Percentiles rank a stretch among this genome's conserved stretches.
phyloP scores from a whole-genome alignment of 371 early-diverging fungal species.

The Batkoa obscura region DNA sequence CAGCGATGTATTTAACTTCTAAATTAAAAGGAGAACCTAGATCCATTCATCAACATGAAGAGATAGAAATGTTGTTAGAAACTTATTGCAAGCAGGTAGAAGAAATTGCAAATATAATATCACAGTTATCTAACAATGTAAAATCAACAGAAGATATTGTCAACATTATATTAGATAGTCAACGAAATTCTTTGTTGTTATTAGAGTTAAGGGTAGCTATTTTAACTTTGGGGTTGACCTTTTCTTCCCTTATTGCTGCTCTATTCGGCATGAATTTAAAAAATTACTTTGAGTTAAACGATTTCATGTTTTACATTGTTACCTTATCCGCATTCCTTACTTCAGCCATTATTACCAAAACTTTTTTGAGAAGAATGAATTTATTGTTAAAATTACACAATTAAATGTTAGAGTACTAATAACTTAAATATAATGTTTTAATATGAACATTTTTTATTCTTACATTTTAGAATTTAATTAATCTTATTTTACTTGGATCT shows the following conservation, averaged over 20 bases:
- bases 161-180: conserved; percentile 61
- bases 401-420: too few relatives aligned
- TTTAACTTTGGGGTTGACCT: conserved; percentile 49
- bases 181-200: conserved; percentile 65
- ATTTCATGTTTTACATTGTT: conserved; percentile 45
- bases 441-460: too few relatives aligned
- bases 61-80: conserved; percentile 71
- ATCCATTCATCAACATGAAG: conserved; percentile 47
- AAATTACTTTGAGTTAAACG: conserved; percentile 45
- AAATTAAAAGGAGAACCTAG: conserved; percentile 38
- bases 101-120: conserved; percentile 52
- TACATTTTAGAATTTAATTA: too few relatives aligned
- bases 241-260: conserved; percentile 46
- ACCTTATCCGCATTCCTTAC: neutral
- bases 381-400: too few relatives aligned
- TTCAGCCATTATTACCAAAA: neutral
- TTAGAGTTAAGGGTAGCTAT: conserved; percentile 66
- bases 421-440: too few relatives aligned
- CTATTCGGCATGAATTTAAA: conserved; percentile 78
- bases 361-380: neutral
- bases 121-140: conserved; percentile 48
- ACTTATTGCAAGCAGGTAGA: conserved; percentile 71
- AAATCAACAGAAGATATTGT: conserved; percentile 70
- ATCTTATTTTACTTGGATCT: too few relatives aligned
- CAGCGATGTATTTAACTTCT: conserved; percentile 69